Evolutionary conservation across 345 rosid genomes (phyloP).

Genomic region (Moricandia arvensis): DNA sequence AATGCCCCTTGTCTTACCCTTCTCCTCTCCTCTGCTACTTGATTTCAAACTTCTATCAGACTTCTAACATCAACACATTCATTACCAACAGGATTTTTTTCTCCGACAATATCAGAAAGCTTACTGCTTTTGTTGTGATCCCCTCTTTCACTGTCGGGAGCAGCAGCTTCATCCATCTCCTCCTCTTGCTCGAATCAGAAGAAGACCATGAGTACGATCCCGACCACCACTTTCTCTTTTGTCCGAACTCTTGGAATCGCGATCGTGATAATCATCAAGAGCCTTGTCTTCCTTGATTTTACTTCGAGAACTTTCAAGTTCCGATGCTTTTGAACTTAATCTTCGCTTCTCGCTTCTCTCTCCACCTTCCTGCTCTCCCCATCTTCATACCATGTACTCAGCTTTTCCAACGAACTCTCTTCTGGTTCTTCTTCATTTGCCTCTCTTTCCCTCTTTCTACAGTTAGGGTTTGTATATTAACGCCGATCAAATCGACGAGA

Average conservation of each 20-base stretch:
- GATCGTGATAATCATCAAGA: constrained; percentile 52
- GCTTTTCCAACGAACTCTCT: constrained; percentile 83
- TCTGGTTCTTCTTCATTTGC: constrained; percentile 71
- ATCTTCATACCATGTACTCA: constrained; percentile 90
- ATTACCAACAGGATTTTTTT: constrained; percentile 49
- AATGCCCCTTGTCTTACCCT: constrained; percentile 44
- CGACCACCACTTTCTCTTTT: constrained; percentile 67
- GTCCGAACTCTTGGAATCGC: constrained; percentile 59
- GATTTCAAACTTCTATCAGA: constrained; percentile 61
- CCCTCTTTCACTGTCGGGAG: constrained; percentile 41
- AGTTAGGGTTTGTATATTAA: constrained; percentile 19
- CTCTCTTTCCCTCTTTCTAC: neutral
- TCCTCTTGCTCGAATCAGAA: constrained; percentile 60
- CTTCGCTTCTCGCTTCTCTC: constrained; percentile 78
- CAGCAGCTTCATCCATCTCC: constrained; percentile 81
- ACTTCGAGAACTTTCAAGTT: constrained; percentile 50
- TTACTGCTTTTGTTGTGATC: constrained; percentile 50
- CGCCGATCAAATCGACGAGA: neutral
- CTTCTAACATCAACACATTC: constrained; percentile 55
- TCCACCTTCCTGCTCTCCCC: no score
- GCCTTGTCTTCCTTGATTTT: constrained; percentile 79
- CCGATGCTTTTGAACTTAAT: constrained; percentile 50
- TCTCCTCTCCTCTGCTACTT: constrained; percentile 72
- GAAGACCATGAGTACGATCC: constrained; percentile 65
- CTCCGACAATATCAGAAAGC: constrained; percentile 59